phyloP scores from a whole-genome alignment of 2,329 filamentous ascomycete species.

The Herpotrichia juniperi region DNA sequence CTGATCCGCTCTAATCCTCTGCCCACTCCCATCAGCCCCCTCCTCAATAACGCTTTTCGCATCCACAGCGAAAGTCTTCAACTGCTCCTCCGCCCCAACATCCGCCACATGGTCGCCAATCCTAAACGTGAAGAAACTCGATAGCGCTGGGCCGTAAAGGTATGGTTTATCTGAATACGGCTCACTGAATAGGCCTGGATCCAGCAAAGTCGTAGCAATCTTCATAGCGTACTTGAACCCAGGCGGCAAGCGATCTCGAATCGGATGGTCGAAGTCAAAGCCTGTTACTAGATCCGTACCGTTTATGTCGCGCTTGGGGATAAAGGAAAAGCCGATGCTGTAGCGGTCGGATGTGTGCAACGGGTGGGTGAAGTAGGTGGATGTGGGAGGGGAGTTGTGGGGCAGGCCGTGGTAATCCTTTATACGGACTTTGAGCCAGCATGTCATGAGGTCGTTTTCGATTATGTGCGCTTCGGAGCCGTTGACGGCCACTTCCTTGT shows the following conservation, averaged over 20 bases:
- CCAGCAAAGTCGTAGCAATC: conserved; percentile 43
- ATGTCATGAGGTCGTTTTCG: conserved; percentile 35
- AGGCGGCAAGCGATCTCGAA: conserved; percentile 44
- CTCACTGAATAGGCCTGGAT: conserved; percentile 44
- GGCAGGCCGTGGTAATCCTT: conserved; percentile 46
- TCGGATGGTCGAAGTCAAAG: conserved; percentile 44
- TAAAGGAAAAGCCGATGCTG: conserved; percentile 44
- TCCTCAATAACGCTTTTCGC: conserved; percentile 46
- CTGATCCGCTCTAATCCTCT: conserved; percentile 30
- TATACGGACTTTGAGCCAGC: conserved; percentile 41
- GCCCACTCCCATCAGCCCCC: conserved; percentile 46
- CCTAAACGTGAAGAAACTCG: conserved; percentile 39
- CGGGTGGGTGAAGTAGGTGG: conserved; percentile 39
- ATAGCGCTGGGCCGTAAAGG: conserved; percentile 44
- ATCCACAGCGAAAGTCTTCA: conserved; percentile 25
- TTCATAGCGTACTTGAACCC: conserved; percentile 44
- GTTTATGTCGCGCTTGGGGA: conserved; percentile 38
- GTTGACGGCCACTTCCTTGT: conserved; percentile 42
- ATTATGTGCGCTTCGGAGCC: conserved; percentile 27
- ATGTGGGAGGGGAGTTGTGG: conserved; percentile 29
- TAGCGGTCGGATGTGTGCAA: conserved; percentile 42
- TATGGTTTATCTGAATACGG: conserved; percentile 46
- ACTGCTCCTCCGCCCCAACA: conserved; percentile 26
- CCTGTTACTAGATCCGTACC: conserved; percentile 41
- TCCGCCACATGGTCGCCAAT: conserved; percentile 34